Evolutionary conservation across 2,329 filamentous ascomycete genomes (phyloP).

Genomic region (Cercospora zeae-maydis): DNA sequence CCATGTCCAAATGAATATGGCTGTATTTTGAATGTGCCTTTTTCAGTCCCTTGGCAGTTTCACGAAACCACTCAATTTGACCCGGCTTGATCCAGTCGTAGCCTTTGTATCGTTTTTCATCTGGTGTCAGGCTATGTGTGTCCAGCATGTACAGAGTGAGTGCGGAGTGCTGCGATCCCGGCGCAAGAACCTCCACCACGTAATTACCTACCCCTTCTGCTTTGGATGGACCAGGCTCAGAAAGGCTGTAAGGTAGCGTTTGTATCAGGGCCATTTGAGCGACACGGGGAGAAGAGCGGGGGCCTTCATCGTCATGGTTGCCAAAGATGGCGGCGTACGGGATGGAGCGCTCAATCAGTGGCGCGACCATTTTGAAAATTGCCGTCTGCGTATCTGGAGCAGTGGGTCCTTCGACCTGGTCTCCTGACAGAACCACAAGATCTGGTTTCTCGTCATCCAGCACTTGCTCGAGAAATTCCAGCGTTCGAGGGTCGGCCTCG

Average conservation of each 20-base stretch:
- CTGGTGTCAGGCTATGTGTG: slow-evolving; percentile 85
- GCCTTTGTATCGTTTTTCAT: slow-evolving; percentile 81
- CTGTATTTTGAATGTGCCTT: slow-evolving; percentile 69
- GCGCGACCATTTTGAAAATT: slow-evolving; percentile 85
- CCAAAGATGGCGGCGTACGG: slow-evolving; percentile 94
- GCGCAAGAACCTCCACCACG: slow-evolving; percentile 81
- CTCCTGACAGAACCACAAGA: slow-evolving; percentile 84
- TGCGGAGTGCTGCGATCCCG: slow-evolving; percentile 80
- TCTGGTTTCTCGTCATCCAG: slow-evolving; percentile 93
- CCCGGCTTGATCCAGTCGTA: slow-evolving; percentile 96
- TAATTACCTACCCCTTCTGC: slow-evolving; percentile 95
- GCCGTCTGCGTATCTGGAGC: slow-evolving; percentile 87
- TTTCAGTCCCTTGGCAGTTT: slow-evolving; percentile 70
- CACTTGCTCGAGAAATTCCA: slow-evolving; percentile 80
- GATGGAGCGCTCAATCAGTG: slow-evolving; percentile 81
- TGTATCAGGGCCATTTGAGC: slow-evolving; percentile 84
- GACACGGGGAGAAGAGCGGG: slow-evolving; percentile 58
- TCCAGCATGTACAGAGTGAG: slow-evolving; percentile 94
- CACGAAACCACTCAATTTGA: slow-evolving; percentile 92
- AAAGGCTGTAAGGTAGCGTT: slow-evolving; percentile 82
- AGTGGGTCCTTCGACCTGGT: slow-evolving; percentile 93
- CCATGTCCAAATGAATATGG: slow-evolving; percentile 89
- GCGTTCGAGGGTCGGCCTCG: slow-evolving; percentile 84
- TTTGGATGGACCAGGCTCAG: slow-evolving; percentile 74
- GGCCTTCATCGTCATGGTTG: slow-evolving; percentile 91